Percentiles rank a stretch among this genome's conserved stretches.
Conservation (phyloP, 208 protist species). For the Acanthamoeba healyi region DNA sequence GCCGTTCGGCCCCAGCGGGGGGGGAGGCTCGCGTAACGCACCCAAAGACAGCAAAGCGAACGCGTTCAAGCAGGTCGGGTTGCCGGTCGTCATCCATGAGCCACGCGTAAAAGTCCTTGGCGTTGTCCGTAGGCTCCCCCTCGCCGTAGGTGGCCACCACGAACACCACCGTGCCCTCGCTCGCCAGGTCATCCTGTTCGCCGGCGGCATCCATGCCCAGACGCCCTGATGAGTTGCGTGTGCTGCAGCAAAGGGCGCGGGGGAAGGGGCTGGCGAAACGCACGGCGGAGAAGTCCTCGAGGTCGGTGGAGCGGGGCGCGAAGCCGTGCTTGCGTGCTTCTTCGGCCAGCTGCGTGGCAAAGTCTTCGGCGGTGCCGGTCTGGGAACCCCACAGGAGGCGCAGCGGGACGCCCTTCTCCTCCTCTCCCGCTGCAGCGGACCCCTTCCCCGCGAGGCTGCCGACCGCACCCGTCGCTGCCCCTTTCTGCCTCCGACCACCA, state of each 20-base stretch:
- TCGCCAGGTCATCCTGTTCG: slow-evolving; percentile 58
- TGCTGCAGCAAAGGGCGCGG: neutral
- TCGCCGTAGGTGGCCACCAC: slow-evolving; percentile 92
- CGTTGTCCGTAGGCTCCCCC: slow-evolving; percentile 93
- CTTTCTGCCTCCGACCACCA: too few species aligned
- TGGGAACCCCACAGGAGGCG: slow-evolving; percentile 72
- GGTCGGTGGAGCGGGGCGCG: neutral
- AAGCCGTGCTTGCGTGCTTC: slow-evolving; percentile 65
- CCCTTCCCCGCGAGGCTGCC: neutral
- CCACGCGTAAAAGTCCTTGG: slow-evolving; percentile 88
- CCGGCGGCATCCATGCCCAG: neutral
- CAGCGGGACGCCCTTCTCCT: slow-evolving; percentile 54
- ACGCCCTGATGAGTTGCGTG: neutral
- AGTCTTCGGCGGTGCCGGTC: slow-evolving; percentile 74
- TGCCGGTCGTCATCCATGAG: slow-evolving; percentile 62
- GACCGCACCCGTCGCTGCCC: too few species aligned
- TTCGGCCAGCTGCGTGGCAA: slow-evolving; percentile 26
- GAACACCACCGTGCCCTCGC: slow-evolving; percentile 86
- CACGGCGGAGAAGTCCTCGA: slow-evolving; percentile 63
- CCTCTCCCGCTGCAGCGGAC: neutral
- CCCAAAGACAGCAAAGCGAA: slow-evolving; percentile 89
- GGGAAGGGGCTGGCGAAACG: too few species aligned
- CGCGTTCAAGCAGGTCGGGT: slow-evolving; percentile 77
- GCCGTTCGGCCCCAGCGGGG: too few species aligned
- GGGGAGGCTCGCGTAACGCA: too few species aligned